These are phyloP conservation scores for Acarospora socialis DNA, from an alignment of 2,329 filamentous ascomycete species.

Conservation along the genomic window DNA sequence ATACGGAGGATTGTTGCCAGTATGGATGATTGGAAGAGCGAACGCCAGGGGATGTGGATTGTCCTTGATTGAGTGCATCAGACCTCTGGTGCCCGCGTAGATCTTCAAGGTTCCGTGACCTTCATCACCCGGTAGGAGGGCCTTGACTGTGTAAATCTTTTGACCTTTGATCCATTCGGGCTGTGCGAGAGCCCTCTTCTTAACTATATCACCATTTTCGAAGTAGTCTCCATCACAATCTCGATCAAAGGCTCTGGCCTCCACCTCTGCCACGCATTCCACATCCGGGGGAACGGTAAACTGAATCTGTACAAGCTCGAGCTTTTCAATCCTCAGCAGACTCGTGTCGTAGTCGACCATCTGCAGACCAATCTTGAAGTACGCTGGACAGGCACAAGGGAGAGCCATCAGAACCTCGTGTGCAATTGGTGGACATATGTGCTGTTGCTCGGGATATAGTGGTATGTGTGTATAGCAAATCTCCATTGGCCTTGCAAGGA, in stretches of 20 bases:
- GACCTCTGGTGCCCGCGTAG: conserved; percentile 82
- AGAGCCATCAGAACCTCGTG: conserved; percentile 76
- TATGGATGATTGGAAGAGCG: conserved; percentile 77
- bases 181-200: conserved; percentile 77
- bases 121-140: conserved; percentile 79
- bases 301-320: conserved; percentile 85
- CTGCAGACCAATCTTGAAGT: conserved; percentile 67
- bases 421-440: conserved; percentile 76
- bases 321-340: conserved; percentile 67
- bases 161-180: conserved; percentile 77
- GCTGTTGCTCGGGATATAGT: conserved; percentile 74
- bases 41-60: conserved; percentile 87
- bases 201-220: conserved; percentile 75
- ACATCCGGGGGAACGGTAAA: conserved; percentile 79
- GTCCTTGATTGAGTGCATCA: conserved; percentile 96
- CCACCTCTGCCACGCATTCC: conserved; percentile 83
- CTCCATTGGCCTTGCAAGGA: conserved; percentile 76
- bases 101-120: conserved; percentile 77
- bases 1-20: conserved; percentile 83
- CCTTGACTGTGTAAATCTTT: conserved; percentile 90
- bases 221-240: conserved; percentile 87
- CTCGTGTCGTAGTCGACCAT: conserved; percentile 88
- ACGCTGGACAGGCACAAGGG: conserved; percentile 72
- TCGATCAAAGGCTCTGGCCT: conserved; percentile 63
- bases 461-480: conserved; percentile 94